A percentile compares a stretch with the other conserved stretches of the same genome.
These are phyloP conservation scores for Lachancea thermotolerans DNA, from an alignment of 805 yeast genomes.

Conservation along the genomic window DNA sequence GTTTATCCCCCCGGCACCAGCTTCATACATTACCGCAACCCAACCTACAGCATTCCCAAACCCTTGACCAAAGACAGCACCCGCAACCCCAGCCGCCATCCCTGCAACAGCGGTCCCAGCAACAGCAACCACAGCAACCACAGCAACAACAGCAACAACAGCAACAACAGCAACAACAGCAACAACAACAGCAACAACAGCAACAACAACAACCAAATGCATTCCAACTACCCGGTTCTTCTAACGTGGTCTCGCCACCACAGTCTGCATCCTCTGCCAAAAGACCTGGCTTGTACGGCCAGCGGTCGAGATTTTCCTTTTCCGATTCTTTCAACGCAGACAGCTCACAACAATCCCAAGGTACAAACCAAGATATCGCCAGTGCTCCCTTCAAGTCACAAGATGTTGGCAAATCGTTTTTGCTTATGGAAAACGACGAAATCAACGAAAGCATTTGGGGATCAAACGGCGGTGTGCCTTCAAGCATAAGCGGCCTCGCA, in stretches of 20 bases:
- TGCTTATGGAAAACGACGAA: constrained; percentile 36
- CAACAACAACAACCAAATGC: constrained; percentile 12
- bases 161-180: constrained; percentile 12
- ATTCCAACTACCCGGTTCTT: constrained; percentile 13
- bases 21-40: constrained; percentile 2
- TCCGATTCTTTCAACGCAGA: constrained; percentile 53
- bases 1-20: constrained; percentile 5
- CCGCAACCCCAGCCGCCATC: constrained; percentile 1
- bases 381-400: constrained; percentile 20
- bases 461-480: constrained; percentile 24
- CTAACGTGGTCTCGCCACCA: constrained; percentile 17
- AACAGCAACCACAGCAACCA: constrained; percentile 10
- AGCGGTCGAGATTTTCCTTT: constrained; percentile 62
- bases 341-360: constrained; percentile 16
- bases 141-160: constrained; percentile 9
- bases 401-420: constrained; percentile 37
- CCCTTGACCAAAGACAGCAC: constrained; percentile 1
- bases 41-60: constrained; percentile 2
- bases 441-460: constrained; percentile 33
- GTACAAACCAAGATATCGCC: constrained; percentile 8
- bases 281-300: constrained; percentile 50
- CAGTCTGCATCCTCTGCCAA: constrained; percentile 34
- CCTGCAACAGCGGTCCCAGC: constrained; percentile 4
- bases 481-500: constrained; percentile 26
- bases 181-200: constrained; percentile 13